A percentile compares a stretch with the other conserved stretches of the same genome.
Conservation (phyloP, 306 rosid genomes). For the Vigna reflexopilosa region DNA sequence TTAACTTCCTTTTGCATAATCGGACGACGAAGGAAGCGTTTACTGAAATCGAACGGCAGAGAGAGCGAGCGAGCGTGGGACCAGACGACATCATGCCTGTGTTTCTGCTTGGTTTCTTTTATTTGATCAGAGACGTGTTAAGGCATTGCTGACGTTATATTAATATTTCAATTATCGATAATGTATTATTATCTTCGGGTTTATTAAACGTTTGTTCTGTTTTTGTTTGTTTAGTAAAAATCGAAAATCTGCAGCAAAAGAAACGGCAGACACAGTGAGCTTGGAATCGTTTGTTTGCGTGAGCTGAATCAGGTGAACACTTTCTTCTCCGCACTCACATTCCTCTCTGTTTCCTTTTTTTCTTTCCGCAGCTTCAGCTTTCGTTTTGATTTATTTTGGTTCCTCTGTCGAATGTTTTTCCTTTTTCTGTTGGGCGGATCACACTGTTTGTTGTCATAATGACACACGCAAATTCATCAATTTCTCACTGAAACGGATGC, state of each 20-base stretch:
- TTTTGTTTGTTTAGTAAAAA: conserved; percentile 20
- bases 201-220: not conserved
- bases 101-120: conserved; percentile 40
- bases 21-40: not conserved
- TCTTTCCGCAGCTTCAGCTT: not conserved
- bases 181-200: not conserved
- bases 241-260: conserved; percentile 40
- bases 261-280: conserved; percentile 46
- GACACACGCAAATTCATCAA: conserved; percentile 4
- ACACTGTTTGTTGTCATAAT: conserved; percentile 18
- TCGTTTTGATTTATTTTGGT: conserved; percentile 40
- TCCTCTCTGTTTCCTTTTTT: not conserved
- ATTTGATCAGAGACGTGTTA: conserved; percentile 32
- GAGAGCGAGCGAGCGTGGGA: not conserved
- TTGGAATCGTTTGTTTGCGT: conserved; percentile 27
- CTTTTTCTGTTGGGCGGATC: conserved; percentile 22
- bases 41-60: conserved; percentile 1
- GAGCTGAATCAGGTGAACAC: conserved; percentile 46
- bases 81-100: conserved; percentile 43
- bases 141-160: conserved; percentile 47
- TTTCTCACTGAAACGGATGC: conserved; percentile 1
- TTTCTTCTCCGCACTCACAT: conserved; percentile 28
- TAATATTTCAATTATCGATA: not conserved
- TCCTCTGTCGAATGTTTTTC: conserved; percentile 30
- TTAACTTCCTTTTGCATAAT: not conserved